phyloP scores from a whole-genome alignment of 2,329 filamentous ascomycete genomes.

The Nothophaeocryptopus gaeumannii region DNA sequence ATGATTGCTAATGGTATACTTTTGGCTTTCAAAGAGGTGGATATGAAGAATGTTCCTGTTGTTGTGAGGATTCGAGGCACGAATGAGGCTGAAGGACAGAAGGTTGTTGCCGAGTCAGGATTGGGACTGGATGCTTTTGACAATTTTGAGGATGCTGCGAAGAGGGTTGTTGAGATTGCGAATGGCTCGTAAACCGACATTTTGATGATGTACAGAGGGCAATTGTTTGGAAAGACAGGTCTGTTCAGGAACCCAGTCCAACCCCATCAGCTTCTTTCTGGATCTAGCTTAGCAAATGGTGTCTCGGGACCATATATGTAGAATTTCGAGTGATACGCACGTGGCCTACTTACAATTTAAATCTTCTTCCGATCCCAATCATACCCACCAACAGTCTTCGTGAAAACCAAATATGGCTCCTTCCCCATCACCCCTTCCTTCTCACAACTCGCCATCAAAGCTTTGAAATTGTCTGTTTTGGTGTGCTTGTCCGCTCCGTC shows the following conservation, averaged over 20 bases:
- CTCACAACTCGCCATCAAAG: constrained; percentile 16
- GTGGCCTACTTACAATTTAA: no score
- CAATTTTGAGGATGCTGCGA: constrained; percentile 69
- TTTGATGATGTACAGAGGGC: no score
- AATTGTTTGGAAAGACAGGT: no score
- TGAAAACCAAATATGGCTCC: constrained; percentile 21
- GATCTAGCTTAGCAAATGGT: no score
- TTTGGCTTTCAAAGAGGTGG: constrained; percentile 67
- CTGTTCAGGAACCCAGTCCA: no score
- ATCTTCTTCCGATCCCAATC: constrained; percentile 23
- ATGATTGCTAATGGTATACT: constrained; percentile 78
- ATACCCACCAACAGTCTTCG: constrained; percentile 22
- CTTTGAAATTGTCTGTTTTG: constrained; percentile 21
- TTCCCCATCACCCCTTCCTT: constrained; percentile 22
- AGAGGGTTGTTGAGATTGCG: constrained; percentile 62
- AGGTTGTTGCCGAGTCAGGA: constrained; percentile 65
- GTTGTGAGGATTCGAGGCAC: constrained; percentile 76
- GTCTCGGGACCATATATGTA: no score
- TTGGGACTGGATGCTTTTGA: constrained; percentile 69
- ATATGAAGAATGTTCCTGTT: constrained; percentile 58
- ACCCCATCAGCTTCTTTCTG: no score
- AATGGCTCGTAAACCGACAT: constrained; percentile 8
- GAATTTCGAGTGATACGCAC: no score
- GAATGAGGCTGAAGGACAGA: constrained; percentile 68
- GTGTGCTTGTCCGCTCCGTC: constrained; percentile 21